Base-by-base conservation (phyloP, 129 eudicot species). In the Arctium lappa region DNA sequence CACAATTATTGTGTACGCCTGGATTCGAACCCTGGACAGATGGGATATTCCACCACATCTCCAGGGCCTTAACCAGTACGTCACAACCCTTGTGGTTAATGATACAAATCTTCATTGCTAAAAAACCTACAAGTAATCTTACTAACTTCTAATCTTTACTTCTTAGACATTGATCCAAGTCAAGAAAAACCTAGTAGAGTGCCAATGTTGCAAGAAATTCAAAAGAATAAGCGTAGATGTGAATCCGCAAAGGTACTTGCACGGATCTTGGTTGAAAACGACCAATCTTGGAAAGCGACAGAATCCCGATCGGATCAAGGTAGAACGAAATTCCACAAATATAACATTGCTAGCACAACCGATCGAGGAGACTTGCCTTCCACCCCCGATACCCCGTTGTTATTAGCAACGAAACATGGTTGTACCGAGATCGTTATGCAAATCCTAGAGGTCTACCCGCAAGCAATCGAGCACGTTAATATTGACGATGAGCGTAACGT, bases 381-480 rank as follows among this genome's bases (percentile, higher is more conserved):
- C 5, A 18, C 87, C 27, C 83, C 87, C 27, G 27, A 22, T 22
- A 22, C 27, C 27, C 27, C 27, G 11, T 42, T 85, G 42, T 42
- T 85, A 5, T 75, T 74, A 50, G 88, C 88, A 32, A 75, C 85
- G 0, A 80, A 74, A 50, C 22, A 8, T 34, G 88, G 88, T 8
- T 74, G 81, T 40, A 11, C 33, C 1, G 79, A 86, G 73, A 86
- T 78, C 71, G 84, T 78, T 65, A 13, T 66, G 31, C 44, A 73
- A 74, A 86, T 86, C 79, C 81, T 86, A 1, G 7, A 15, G 2
- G 6, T 33, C 40, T 74, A 82, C 53, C 89, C 84, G 31, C 84
- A 46, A 50, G 84, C 89, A 16, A 70, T 86, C 7, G 86, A 86
- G 44, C 81, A 86, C 29, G 63, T 81, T 22, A 86, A 82, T 68